phyloP scores from a whole-genome alignment of 345 rosid genomes.

The Noccaea bulbosa region DNA sequence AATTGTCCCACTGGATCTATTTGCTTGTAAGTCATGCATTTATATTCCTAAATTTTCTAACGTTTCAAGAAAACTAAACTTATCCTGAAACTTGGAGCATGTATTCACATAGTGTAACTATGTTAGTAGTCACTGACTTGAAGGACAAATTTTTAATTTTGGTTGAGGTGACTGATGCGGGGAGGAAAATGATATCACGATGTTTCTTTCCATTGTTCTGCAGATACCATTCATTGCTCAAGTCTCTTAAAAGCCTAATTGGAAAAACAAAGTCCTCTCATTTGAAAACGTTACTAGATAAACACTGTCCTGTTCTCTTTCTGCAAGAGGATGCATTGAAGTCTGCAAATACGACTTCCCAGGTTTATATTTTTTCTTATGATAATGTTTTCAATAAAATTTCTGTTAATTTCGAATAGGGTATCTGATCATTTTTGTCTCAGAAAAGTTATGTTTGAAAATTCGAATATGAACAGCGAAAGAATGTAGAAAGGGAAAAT shows the following conservation, averaged over 20 bases:
- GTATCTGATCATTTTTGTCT: background rate
- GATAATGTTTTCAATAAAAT: slow-evolving; percentile 1
- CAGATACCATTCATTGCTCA: slow-evolving; percentile 68
- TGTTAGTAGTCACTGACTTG: background rate
- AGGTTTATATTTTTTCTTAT: slow-evolving; percentile 28
- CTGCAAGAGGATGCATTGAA: slow-evolving; percentile 39
- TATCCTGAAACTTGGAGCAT: slow-evolving; percentile 19
- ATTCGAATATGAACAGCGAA: background rate
- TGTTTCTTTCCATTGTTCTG: slow-evolving; percentile 3
- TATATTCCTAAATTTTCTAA: background rate
- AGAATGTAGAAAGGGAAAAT: background rate
- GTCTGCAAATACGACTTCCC: slow-evolving; percentile 18
- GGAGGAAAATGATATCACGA: slow-evolving; percentile 1
- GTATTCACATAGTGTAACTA: slow-evolving; percentile 7
- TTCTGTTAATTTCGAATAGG: background rate
- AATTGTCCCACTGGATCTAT: slow-evolving; percentile 54
- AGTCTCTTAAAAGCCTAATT: slow-evolving; percentile 60
- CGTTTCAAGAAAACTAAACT: slow-evolving; percentile 10
- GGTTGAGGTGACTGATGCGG: background rate
- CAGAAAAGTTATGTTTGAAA: background rate
- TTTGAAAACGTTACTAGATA: slow-evolving; percentile 60
- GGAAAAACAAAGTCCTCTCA: slow-evolving; percentile 56
- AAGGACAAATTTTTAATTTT: background rate
- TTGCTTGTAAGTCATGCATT: slow-evolving; percentile 70
- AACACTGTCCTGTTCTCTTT: slow-evolving; percentile 62